phyloP scores from a whole-genome alignment of 257 asterid genomes.

The Verbena officinalis region DNA sequence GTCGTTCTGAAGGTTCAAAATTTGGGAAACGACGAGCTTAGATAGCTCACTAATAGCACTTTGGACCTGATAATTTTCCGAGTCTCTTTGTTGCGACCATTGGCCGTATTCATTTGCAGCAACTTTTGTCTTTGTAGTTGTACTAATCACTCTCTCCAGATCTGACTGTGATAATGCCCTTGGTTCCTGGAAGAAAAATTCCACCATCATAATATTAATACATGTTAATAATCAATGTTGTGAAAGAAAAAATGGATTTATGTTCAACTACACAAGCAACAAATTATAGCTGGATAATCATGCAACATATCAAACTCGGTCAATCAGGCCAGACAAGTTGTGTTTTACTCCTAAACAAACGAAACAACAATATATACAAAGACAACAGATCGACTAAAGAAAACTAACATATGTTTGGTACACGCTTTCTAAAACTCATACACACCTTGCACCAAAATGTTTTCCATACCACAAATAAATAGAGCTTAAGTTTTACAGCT shows the following conservation, averaged over 20 bases:
- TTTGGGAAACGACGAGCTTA: slow-evolving; percentile 64
- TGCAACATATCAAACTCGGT: background rate
- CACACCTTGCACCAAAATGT: background rate
- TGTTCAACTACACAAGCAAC: background rate
- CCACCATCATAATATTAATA: background rate
- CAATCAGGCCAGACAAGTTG: background rate
- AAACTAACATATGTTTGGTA: background rate
- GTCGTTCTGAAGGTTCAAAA: slow-evolving; percentile 59
- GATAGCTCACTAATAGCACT: slow-evolving; percentile 77
- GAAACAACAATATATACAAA: background rate
- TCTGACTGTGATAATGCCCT: slow-evolving; percentile 62
- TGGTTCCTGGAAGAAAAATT: slow-evolving; percentile 50
- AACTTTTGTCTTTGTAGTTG: slow-evolving; percentile 56
- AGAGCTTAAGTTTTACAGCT: background rate
- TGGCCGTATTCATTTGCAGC: slow-evolving; percentile 70
- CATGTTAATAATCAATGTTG: background rate
- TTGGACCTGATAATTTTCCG: slow-evolving; percentile 68
- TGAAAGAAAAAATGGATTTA: background rate
- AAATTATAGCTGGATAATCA: background rate
- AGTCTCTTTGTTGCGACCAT: slow-evolving; percentile 44
- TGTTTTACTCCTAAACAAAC: background rate
- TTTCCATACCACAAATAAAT: background rate
- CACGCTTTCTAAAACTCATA: no score
- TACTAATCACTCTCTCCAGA: slow-evolving; percentile 62
- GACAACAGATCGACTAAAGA: background rate